A percentile compares a stretch with the other conserved stretches of the same genome.
Evolutionary conservation across 352 stramenopile genomes (phyloP).

Genomic region (Phytophthora rubi): DNA sequence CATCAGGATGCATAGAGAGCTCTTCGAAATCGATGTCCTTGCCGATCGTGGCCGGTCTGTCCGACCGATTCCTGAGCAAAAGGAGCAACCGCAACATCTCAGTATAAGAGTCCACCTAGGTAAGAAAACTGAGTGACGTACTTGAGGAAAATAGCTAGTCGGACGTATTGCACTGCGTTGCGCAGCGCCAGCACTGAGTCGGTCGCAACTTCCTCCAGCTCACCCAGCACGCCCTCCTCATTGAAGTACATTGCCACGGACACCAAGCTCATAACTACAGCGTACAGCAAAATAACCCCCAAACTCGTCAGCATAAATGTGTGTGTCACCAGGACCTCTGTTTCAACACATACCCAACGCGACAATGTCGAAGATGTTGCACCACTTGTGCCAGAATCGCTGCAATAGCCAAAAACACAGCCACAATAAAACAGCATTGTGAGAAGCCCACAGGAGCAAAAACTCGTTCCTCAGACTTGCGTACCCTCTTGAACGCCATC

Average conservation of each 20-base stretch:
- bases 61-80: constrained; percentile 57
- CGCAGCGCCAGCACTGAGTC: constrained; percentile 80
- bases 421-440: background rate
- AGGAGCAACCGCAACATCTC: background rate
- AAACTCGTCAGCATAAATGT: background rate
- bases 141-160: constrained; percentile 88
- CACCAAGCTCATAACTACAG: constrained; percentile 74
- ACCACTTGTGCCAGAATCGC: constrained; percentile 87
- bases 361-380: constrained; percentile 86
- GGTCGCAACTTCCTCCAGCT: constrained; percentile 84
- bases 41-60: constrained; percentile 49
- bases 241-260: constrained; percentile 88
- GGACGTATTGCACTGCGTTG: constrained; percentile 83
- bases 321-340: background rate
- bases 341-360: constrained; percentile 52
- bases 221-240: constrained; percentile 77
- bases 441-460: background rate
- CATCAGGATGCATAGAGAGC: constrained; percentile 43
- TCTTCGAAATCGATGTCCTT: constrained; percentile 74
- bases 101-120: background rate
- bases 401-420: constrained; percentile 23
- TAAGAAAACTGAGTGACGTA: constrained; percentile 23
- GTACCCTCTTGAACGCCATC: constrained; percentile 74
- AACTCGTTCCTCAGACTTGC: constrained; percentile 10
- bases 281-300: background rate